Conservation (phyloP, 176 grass and related monocot genomes). For the Phoenix roebelenii region DNA sequence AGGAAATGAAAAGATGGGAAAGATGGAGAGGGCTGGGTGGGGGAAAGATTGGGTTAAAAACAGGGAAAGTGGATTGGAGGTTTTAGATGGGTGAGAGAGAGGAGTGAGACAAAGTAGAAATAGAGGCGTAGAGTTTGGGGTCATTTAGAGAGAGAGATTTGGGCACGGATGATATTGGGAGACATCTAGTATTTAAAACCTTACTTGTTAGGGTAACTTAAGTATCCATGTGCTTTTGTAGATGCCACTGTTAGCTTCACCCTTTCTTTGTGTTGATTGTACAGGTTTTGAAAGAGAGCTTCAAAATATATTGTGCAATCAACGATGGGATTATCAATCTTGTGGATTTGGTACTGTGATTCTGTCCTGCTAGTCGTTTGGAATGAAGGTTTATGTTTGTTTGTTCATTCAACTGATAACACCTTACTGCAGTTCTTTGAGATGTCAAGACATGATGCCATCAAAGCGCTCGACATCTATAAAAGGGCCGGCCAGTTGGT, state of each 20-base stretch:
- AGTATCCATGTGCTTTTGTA: no score
- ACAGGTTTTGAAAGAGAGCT: constrained; percentile 87
- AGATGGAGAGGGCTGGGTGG: no score
- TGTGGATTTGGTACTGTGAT: constrained; percentile 49
- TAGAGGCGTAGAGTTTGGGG: no score
- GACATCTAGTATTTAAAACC: no score
- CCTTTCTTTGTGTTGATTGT: neutral
- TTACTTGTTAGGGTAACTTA: no score
- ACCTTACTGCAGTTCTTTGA: constrained; percentile 55
- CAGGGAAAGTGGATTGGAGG: no score
- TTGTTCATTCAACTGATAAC: neutral
- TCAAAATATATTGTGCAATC: constrained; percentile 81
- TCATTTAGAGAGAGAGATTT: no score
- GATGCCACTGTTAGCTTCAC: neutral
- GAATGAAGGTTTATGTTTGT: neutral
- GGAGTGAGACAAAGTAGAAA: no score
- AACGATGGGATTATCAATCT: constrained; percentile 88
- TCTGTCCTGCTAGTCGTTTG: neutral
- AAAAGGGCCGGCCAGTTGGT: constrained; percentile 67
- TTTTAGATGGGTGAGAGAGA: no score
- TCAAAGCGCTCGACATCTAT: constrained; percentile 66
- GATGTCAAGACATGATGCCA: constrained; percentile 75
- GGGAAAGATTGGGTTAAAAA: no score
- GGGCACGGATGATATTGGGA: no score
- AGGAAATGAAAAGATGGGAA: no score